A percentile compares a stretch with the other conserved stretches of the same genome.
phyloP scores from a whole-genome alignment of 345 rosid genomes.

The rapeseed (Brassica napus) region DNA sequence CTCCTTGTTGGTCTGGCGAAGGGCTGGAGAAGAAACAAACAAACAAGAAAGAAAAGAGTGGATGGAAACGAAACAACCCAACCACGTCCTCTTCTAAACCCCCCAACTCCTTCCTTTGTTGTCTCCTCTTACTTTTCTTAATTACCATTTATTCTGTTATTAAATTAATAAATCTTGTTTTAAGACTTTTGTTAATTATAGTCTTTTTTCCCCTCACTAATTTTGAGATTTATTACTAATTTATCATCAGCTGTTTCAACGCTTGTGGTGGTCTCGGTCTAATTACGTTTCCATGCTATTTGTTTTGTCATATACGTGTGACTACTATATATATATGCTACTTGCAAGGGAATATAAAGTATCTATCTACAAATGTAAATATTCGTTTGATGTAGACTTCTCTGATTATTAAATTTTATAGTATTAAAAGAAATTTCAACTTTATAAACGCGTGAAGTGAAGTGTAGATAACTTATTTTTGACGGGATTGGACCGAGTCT shows the following conservation, averaged over 20 bases:
- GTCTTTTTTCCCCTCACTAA: conserved; percentile 19
- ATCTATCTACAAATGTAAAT: background rate
- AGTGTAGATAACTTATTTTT: background rate
- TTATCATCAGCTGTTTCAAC: conserved; percentile 32
- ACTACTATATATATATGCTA: conserved; percentile 17
- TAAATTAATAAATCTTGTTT: conserved; percentile 19
- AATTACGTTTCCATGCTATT: conserved; percentile 7
- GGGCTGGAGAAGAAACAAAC: conserved; percentile 18
- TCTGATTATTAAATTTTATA: background rate
- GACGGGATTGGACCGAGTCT: conserved; percentile 14
- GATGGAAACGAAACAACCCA: conserved; percentile 40
- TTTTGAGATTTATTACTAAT: conserved; percentile 26
- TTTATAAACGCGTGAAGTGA: conserved; percentile 26
- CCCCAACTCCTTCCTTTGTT: conserved; percentile 17
- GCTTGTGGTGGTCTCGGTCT: conserved; percentile 30
- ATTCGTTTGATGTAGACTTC: conserved; percentile 32
- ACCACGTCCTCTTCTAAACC: conserved; percentile 39
- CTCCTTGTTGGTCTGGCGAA: background rate
- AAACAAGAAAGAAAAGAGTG: conserved; percentile 29
- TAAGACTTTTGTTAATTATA: conserved; percentile 34
- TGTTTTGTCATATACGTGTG: background rate
- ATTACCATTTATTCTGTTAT: conserved; percentile 21
- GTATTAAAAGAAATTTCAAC: background rate
- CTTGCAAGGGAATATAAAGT: conserved; percentile 14
- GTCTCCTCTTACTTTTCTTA: conserved; percentile 28